phyloP scores from a whole-genome alignment of 768 basidiomycete genomes.

The Rhodotorula kratochvilovae region DNA sequence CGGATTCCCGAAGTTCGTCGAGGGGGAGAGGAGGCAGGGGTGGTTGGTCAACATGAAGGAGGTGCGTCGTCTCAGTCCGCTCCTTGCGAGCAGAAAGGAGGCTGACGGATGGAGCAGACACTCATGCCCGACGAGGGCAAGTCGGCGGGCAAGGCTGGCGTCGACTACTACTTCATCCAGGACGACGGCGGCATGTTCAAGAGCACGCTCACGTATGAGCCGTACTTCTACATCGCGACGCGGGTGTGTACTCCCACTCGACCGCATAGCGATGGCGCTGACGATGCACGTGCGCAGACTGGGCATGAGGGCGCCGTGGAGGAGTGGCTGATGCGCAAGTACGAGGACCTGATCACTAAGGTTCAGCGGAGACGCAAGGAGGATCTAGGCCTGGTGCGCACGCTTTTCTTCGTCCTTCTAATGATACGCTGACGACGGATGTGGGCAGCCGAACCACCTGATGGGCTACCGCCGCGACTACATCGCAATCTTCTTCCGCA shows the following conservation, averaged over 20 bases:
- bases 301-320: slow-evolving; percentile 86
- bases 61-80: slow-evolving; percentile 53
- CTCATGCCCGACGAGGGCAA: slow-evolving; percentile 78
- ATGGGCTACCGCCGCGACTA: slow-evolving; percentile 88
- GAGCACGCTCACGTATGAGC: slow-evolving; percentile 83
- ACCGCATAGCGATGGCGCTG: not conserved
- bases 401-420: too few relatives aligned
- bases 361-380: slow-evolving; percentile 80
- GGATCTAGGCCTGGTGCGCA: slow-evolving; percentile 68
- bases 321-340: slow-evolving; percentile 91
- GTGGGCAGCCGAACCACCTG: slow-evolving; percentile 73
- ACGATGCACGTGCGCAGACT: slow-evolving; percentile 51
- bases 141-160: slow-evolving; percentile 78
- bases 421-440: not conserved
- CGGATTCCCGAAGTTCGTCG: slow-evolving; percentile 75
- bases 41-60: slow-evolving; percentile 99
- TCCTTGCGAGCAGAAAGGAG: too few relatives aligned
- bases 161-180: slow-evolving; percentile 95
- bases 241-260: slow-evolving; percentile 60
- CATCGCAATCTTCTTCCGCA: slow-evolving; percentile 82
- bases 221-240: slow-evolving; percentile 89
- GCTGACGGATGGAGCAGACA: slow-evolving; percentile 56
- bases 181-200: slow-evolving; percentile 97
- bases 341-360: slow-evolving; percentile 76
- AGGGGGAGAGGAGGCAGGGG: slow-evolving; percentile 71